phyloP scores from a whole-genome alignment of 2,329 filamentous ascomycete genomes.

The Alternaria angustiovoidea region DNA sequence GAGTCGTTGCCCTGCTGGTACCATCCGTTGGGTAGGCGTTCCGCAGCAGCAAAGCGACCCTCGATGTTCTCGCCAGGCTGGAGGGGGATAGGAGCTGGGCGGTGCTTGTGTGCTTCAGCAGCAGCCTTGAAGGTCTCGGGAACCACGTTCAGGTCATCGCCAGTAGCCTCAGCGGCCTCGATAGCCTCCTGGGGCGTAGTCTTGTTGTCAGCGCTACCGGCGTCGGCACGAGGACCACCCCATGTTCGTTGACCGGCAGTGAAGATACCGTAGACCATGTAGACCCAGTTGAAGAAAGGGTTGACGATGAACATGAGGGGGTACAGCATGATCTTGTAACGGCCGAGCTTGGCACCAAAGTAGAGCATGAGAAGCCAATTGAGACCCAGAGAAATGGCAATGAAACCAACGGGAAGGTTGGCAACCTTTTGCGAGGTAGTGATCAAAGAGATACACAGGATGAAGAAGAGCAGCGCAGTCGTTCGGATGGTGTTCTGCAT shows the following conservation, averaged over 20 bases:
- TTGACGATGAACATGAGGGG: slow-evolving; percentile 95
- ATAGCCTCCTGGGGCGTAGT: slow-evolving; percentile 85
- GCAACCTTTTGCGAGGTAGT: slow-evolving; percentile 81
- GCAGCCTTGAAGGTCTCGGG: slow-evolving; percentile 79
- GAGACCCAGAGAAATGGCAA: slow-evolving; percentile 87
- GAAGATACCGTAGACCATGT: slow-evolving; percentile 97
- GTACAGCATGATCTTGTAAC: slow-evolving; percentile 95
- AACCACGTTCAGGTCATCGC: slow-evolving; percentile 89
- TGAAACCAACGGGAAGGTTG: slow-evolving; percentile 90
- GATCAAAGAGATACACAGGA: slow-evolving; percentile 85
- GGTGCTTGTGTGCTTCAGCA: slow-evolving; percentile 59
- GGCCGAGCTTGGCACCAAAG: slow-evolving; percentile 84
- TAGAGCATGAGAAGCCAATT: slow-evolving; percentile 98
- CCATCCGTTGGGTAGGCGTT: slow-evolving; percentile 71
- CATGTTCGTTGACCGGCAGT: slow-evolving; percentile 94
- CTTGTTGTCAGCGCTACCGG: slow-evolving; percentile 76
- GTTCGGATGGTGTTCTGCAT: slow-evolving; percentile 97
- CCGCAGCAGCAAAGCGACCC: slow-evolving; percentile 78
- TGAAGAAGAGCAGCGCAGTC: slow-evolving; percentile 91
- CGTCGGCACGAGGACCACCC: slow-evolving; percentile 92
- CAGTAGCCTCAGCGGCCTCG: slow-evolving; percentile 77
- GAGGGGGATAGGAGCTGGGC: slow-evolving; percentile 66
- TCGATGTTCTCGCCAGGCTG: slow-evolving; percentile 78
- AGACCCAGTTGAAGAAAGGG: slow-evolving; percentile 97
- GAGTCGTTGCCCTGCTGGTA: slow-evolving; percentile 76